Evolutionary conservation across 179 eudicot genomes (phyloP).

Genomic region (Actinidia arguta): DNA sequence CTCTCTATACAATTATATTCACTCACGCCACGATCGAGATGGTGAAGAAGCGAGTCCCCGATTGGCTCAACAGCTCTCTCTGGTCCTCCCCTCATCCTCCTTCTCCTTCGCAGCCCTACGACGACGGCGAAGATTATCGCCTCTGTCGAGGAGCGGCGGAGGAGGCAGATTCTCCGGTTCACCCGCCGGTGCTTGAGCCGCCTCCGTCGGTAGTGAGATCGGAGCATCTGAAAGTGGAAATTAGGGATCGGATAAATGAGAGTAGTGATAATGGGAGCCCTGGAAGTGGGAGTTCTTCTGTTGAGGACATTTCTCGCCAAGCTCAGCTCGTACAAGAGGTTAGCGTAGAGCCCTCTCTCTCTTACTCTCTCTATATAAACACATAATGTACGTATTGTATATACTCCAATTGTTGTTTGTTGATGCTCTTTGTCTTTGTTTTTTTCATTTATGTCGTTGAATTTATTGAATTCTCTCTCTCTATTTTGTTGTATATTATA

Average conservation of each 20-base stretch:
- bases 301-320: slow-evolving; percentile 76
- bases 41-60: slow-evolving; percentile 75
- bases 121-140: slow-evolving; percentile 3
- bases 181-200: slow-evolving; percentile 16
- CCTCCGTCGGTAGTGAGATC: slow-evolving; percentile 28
- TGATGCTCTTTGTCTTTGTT: too few species aligned
- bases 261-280: slow-evolving; percentile 40
- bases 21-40: slow-evolving; percentile 30
- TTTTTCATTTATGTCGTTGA: too few species aligned
- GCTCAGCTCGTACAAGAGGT: slow-evolving; percentile 92
- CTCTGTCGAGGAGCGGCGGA: too few species aligned
- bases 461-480: too few species aligned
- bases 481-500: too few species aligned
- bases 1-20: too few species aligned
- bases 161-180: slow-evolving; percentile 14
- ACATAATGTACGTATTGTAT: neutral
- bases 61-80: slow-evolving; percentile 92
- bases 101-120: neutral
- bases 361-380: neutral
- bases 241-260: slow-evolving; percentile 47
- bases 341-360: too few species aligned
- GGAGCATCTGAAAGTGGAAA: slow-evolving; percentile 32
- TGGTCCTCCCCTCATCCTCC: slow-evolving; percentile 61
- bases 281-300: slow-evolving; percentile 36
- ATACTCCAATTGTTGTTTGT: too few species aligned